phyloP scores from a whole-genome alignment of 179 eudicot species.

The Patellifolia procumbens region DNA sequence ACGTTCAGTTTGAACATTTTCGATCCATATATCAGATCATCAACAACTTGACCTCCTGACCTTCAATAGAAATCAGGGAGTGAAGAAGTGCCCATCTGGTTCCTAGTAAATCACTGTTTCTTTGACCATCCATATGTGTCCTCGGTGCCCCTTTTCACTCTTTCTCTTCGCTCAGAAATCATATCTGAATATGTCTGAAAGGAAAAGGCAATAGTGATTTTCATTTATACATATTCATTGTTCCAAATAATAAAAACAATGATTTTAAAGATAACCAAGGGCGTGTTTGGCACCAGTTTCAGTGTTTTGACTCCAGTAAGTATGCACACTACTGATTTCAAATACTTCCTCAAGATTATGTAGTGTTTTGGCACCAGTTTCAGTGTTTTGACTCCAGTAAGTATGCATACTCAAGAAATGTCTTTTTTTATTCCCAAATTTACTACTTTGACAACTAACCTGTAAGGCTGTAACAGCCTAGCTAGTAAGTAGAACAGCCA shows the following conservation, averaged over 20 bases:
- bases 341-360: too few relatives aligned
- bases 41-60: neutral
- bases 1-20: neutral
- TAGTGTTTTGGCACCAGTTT: too few relatives aligned
- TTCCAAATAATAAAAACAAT: neutral
- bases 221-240: neutral
- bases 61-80: neutral
- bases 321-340: too few relatives aligned
- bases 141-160: constrained; percentile 69
- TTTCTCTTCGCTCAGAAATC: constrained; percentile 82
- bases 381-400: too few relatives aligned
- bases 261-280: neutral
- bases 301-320: too few relatives aligned
- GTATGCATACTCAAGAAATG: too few relatives aligned
- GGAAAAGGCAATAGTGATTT: neutral
- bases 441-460: too few relatives aligned
- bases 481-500: too few relatives aligned
- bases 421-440: too few relatives aligned
- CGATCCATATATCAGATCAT: neutral
- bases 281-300: too few relatives aligned
- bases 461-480: too few relatives aligned
- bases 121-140: constrained; percentile 74
- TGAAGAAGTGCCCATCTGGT: neutral
- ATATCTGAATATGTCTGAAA: constrained; percentile 72
- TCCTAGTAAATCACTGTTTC: constrained; percentile 31